These are phyloP conservation scores for Fragaria iinumae DNA, from an alignment of 306 rosid genomes.

Conservation along the genomic window DNA sequence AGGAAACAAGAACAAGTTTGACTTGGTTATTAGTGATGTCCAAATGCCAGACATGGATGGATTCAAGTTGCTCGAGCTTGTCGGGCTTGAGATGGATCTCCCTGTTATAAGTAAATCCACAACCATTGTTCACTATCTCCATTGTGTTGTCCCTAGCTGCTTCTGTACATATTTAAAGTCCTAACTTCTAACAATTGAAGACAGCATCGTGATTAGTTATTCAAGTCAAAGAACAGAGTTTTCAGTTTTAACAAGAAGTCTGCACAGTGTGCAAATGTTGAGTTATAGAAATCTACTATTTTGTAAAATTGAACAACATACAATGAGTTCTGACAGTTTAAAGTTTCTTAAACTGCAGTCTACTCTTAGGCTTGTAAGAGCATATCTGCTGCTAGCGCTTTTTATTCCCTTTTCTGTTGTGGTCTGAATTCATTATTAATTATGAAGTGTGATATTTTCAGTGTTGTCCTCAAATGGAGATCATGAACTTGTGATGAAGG, in stretches of 20 bases:
- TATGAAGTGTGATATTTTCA: slow-evolving; percentile 28
- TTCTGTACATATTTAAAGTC: not conserved
- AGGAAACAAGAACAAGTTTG: slow-evolving; percentile 79
- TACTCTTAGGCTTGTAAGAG: not conserved
- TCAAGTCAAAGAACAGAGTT: not conserved
- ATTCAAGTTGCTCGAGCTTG: slow-evolving; percentile 92
- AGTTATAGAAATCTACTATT: not conserved
- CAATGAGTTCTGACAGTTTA: not conserved
- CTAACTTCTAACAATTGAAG: not conserved
- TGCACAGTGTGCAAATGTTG: not conserved
- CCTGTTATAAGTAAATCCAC: slow-evolving; percentile 84
- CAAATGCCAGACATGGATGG: slow-evolving; percentile 99
- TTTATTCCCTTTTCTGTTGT: not conserved
- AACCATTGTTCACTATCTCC: slow-evolving; percentile 15
- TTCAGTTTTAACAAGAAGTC: not conserved
- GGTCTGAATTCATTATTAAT: slow-evolving; percentile 1
- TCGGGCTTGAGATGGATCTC: slow-evolving; percentile 98
- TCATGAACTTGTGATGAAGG: slow-evolving; percentile 89
- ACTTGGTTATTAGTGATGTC: slow-evolving; percentile 94
- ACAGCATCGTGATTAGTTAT: not conserved
- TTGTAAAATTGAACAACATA: not conserved
- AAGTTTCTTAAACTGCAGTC: not conserved
- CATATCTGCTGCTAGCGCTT: not conserved
- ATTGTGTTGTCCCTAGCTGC: not conserved
- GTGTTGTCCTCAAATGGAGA: slow-evolving; percentile 93